These are phyloP conservation scores for Cucumis melo DNA, from an alignment of 306 rosid species.

Conservation along the genomic window DNA sequence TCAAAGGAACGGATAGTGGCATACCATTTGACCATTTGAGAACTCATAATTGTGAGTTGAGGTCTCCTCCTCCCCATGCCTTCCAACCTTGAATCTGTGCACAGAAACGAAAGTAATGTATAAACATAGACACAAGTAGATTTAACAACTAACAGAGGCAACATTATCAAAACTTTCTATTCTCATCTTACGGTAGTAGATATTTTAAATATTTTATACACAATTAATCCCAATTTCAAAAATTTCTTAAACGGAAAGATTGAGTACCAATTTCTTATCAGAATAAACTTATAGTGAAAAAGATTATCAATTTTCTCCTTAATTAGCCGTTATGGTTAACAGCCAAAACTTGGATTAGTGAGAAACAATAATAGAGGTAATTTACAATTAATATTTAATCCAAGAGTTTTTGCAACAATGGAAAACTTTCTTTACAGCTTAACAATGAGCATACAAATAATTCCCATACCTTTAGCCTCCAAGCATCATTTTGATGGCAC, in stretches of 20 bases:
- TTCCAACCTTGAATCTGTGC: slow-evolving; percentile 90
- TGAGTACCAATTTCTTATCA: background rate
- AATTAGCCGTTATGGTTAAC: background rate
- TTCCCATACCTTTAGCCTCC: slow-evolving; percentile 67
- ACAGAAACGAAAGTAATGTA: slow-evolving; percentile 13
- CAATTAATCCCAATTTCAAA: background rate
- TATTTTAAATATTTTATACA: background rate
- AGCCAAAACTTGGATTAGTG: background rate
- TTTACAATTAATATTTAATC: background rate
- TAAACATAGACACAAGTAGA: background rate
- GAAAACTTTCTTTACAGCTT: background rate
- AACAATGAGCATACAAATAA: background rate
- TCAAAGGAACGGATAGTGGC: background rate
- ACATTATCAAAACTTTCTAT: background rate
- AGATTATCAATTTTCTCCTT: background rate
- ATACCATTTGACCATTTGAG: slow-evolving; percentile 78
- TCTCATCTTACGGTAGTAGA: background rate
- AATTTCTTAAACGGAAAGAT: background rate
- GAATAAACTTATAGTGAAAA: background rate
- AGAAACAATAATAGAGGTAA: background rate
- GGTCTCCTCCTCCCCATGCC: slow-evolving; percentile 80
- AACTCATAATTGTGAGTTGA: slow-evolving; percentile 58
- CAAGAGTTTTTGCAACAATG: background rate
- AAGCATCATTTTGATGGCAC: slow-evolving; percentile 88
- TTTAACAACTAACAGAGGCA: background rate